Percentiles rank a stretch among this genome's conserved stretches.
These are phyloP conservation scores for Stemphylium vesicarium DNA, from an alignment of 2,329 filamentous ascomycete genomes.

Conservation along the genomic window DNA sequence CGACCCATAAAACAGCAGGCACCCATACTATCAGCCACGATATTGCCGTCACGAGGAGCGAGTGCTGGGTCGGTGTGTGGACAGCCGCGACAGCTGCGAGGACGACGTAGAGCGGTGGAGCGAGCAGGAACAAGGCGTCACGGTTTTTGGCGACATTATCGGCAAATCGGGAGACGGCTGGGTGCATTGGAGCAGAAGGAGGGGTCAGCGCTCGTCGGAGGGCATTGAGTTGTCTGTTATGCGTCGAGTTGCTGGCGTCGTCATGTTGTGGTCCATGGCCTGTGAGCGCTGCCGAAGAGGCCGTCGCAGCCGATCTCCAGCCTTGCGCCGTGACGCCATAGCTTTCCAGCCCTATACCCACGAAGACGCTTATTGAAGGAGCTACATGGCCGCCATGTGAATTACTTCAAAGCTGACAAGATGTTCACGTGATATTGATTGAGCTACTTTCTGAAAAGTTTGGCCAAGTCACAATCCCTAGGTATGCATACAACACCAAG, in stretches of 20 bases:
- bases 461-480: too few relatives aligned
- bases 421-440: too few relatives aligned
- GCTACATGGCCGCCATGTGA: too few relatives aligned
- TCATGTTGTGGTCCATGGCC: conserved; percentile 1
- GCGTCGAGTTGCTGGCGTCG: conserved; percentile 9
- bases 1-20: conserved; percentile 40
- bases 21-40: conserved; percentile 53
- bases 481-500: neutral
- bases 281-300: conserved; percentile 2
- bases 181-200: conserved; percentile 46
- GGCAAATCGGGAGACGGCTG: conserved; percentile 37
- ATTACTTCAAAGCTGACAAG: too few relatives aligned
- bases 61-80: conserved; percentile 47
- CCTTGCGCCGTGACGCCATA: conserved; percentile 5
- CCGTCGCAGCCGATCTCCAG: conserved; percentile 4
- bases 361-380: too few relatives aligned
- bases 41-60: conserved; percentile 51
- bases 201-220: conserved; percentile 41
- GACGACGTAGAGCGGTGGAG: conserved; percentile 45
- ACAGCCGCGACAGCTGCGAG: conserved; percentile 44
- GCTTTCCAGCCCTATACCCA: neutral
- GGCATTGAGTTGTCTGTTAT: conserved; percentile 36
- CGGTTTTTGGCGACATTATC: conserved; percentile 43
- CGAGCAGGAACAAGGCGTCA: conserved; percentile 29
- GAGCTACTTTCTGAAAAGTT: too few relatives aligned